A percentile compares a stretch with the other conserved stretches of the same genome.
phyloP scores from a whole-genome alignment of 2,329 filamentous ascomycete genomes.

The Alternaria alternata region DNA sequence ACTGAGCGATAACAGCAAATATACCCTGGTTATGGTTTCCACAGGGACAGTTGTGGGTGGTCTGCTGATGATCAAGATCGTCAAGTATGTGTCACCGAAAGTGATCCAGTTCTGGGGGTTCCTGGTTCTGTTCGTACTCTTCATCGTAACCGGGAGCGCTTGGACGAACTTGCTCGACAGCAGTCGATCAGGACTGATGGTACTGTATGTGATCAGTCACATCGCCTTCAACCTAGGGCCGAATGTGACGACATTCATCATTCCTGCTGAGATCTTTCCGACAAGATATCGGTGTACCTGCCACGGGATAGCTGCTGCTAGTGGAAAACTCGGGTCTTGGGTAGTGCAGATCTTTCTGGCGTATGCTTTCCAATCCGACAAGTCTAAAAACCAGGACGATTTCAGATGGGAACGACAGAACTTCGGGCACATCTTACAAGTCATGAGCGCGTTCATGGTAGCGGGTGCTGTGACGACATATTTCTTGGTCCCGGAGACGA shows the following conservation, averaged over 20 bases:
- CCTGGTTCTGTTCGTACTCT: slow-evolving; percentile 39
- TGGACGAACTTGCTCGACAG: slow-evolving; percentile 40
- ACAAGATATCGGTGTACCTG: slow-evolving; percentile 63
- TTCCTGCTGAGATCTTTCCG: slow-evolving; percentile 65
- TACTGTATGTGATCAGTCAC: slow-evolving; percentile 45
- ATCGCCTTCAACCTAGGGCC: slow-evolving; percentile 49
- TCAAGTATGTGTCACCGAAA: slow-evolving; percentile 45
- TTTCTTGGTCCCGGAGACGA: slow-evolving; percentile 44
- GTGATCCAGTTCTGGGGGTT: slow-evolving; percentile 48
- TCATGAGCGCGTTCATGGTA: slow-evolving; percentile 48
- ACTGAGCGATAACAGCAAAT: slow-evolving; percentile 40
- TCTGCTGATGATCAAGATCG: slow-evolving; percentile 44
- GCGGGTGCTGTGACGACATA: slow-evolving; percentile 44
- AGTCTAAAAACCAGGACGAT: slow-evolving; percentile 1
- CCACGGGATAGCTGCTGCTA: slow-evolving; percentile 63
- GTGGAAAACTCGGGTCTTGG: slow-evolving; percentile 62
- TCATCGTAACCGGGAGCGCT: slow-evolving; percentile 44
- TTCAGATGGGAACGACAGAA: slow-evolving; percentile 37
- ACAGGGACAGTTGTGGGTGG: slow-evolving; percentile 44
- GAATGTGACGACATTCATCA: slow-evolving; percentile 51
- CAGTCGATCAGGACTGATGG: slow-evolving; percentile 37
- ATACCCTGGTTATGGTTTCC: slow-evolving; percentile 47
- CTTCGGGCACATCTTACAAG: slow-evolving; percentile 43
- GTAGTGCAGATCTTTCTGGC: slow-evolving; percentile 53
- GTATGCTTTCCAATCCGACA: slow-evolving; percentile 36